Base-by-base conservation (phyloP, 495 filamentous ascomycete species). In the Neurospora sp. region DNA sequence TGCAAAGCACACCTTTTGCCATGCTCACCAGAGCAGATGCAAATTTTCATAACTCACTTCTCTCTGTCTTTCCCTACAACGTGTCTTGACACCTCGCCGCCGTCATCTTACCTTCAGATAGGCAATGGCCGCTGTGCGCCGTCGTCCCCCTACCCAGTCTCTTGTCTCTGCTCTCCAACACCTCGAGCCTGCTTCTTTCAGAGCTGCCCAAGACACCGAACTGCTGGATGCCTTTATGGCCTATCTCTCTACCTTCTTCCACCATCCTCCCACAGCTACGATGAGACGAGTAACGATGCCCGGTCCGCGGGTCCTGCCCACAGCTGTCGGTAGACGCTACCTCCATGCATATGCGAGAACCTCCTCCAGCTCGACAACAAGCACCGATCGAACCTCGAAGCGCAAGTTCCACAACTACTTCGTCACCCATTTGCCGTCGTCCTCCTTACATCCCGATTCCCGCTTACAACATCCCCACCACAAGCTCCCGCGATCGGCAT, bases 351-450 rank as follows among this genome's bases (percentile, higher is more conserved):
- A 48, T 39, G 41, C 73, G 72, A 65, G 53, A 65, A 65, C 53
- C 35, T 74, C n/a, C 75, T 71, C 27, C 39, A 61, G 18, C 35
- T 71, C 27, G 71, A 48, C 39, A 65, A 8, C 12, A 65, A 65
- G 27, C 53, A 69, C 77, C 77, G 53, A 48, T 39, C 71, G 70
- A 69, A 14, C 46, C 61, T 75, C 81, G 70, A 85, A 81, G 6
- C 91, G 91, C 37, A 80, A 84, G 73, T 98, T 98, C 82, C 94
- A 96, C 83, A 93, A 96, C 74, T 99, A 99, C 85, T 99, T 99
- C 79, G 92, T 98, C 41, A 97, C 96, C 6, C 92, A 98, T 80
- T 86, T 99, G 0, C 96, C 96, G 7, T 96, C 94, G 27, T 95
- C 93, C 53, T 98, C 95, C 0, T 86, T 98, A 16, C 92, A 97